Conservation (phyloP, 2,329 filamentous ascomycete genomes). For the Penicillium psychrosexuale region DNA sequence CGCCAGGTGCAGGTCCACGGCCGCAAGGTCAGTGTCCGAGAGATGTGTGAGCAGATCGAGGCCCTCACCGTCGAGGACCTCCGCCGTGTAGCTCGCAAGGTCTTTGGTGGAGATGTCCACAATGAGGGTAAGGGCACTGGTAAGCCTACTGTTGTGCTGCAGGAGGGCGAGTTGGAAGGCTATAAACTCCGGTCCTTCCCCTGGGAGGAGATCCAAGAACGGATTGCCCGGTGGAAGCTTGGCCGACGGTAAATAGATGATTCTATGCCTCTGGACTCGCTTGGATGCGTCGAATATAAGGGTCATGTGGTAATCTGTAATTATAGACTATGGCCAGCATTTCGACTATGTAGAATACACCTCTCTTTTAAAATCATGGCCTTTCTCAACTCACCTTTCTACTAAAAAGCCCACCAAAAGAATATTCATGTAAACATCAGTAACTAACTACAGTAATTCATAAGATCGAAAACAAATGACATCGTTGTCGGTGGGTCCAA, state of each 20-base stretch:
- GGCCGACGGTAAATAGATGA: constrained; percentile 55
- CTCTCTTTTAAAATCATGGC: background rate
- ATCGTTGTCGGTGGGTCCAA: constrained; percentile 22
- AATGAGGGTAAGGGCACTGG: constrained; percentile 78
- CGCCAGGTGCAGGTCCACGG: constrained; percentile 97
- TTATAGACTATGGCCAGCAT: constrained; percentile 13
- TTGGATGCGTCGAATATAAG: background rate
- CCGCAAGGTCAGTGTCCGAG: constrained; percentile 80
- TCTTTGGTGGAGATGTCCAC: constrained; percentile 72
- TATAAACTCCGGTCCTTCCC: constrained; percentile 64
- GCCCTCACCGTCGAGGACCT: constrained; percentile 75
- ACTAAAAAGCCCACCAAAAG: too few relatives aligned
- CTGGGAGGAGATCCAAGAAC: constrained; percentile 88
- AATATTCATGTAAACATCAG: too few relatives aligned
- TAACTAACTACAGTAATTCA: too few relatives aligned
- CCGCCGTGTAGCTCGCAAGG: constrained; percentile 71
- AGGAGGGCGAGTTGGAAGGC: constrained; percentile 78
- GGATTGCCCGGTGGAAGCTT: constrained; percentile 78
- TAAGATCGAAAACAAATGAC: background rate
- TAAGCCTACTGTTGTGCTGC: constrained; percentile 87
- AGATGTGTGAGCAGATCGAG: constrained; percentile 91
- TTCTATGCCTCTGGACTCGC: background rate
- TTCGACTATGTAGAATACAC: constrained; percentile 12
- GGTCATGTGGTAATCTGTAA: constrained; percentile 10
- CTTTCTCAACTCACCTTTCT: background rate